A percentile compares a stretch with the other conserved stretches of the same genome.
Evolutionary conservation across 345 rosid species (phyloP).

Genomic region (Acer yangbiense): DNA sequence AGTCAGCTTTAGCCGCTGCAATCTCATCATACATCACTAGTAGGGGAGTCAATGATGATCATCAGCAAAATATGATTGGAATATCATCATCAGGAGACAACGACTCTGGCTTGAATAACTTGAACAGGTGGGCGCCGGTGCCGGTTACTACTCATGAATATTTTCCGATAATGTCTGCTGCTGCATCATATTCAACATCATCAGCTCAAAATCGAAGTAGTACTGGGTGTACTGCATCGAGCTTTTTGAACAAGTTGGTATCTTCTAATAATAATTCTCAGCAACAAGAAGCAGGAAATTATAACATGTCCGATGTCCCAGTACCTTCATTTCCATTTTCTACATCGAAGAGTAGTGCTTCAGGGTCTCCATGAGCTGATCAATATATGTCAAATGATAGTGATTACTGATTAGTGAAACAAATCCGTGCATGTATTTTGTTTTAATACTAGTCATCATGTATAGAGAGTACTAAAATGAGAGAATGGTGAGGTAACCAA

Average conservation of each 20-base stretch:
- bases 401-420: background rate
- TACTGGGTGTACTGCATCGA: conserved; percentile 15
- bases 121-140: no score
- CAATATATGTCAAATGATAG: conserved; percentile 17
- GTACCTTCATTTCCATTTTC: conserved; percentile 21
- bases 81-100: conserved; percentile 1
- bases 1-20: conserved; percentile 41
- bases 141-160: background rate
- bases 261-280: conserved; percentile 5
- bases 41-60: conserved; percentile 1
- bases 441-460: no score
- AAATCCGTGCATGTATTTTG: background rate
- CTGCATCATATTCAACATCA: background rate
- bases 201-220: background rate
- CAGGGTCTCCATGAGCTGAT: conserved; percentile 25
- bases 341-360: conserved; percentile 23
- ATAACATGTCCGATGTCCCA: conserved; percentile 22
- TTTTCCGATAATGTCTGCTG: background rate
- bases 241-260: conserved; percentile 14
- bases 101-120: conserved; percentile 8
- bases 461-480: no score
- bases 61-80: conserved; percentile 5
- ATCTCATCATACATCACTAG: conserved; percentile 32
- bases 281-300: conserved; percentile 2
- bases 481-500: no score